Evolutionary conservation across 2,329 filamentous ascomycete species (phyloP).

Genomic region (Alternaria sp.): DNA sequence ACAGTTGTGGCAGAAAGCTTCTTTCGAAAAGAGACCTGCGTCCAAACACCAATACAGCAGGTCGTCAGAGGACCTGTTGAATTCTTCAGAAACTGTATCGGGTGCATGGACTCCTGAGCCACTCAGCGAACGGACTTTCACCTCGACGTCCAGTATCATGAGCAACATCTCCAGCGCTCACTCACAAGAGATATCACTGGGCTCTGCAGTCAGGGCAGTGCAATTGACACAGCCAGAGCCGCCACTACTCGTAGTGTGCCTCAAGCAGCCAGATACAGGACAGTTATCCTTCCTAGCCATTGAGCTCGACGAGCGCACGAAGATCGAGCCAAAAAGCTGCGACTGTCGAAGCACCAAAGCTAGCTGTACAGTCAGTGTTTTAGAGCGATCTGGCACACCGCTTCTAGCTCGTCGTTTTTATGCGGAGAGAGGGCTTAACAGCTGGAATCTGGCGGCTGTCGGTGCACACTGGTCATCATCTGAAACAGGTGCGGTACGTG

Average conservation of each 20-base stretch:
- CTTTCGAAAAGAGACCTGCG: neutral
- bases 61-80: neutral
- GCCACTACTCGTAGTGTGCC: neutral
- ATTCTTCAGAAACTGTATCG: neutral
- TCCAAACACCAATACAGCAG: neutral
- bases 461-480: neutral
- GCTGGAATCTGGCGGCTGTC: neutral
- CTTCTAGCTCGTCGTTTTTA: neutral
- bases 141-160: neutral
- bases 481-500: neutral
- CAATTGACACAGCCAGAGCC: neutral
- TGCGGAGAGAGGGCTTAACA: neutral
- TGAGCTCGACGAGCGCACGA: neutral
- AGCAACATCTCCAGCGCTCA: neutral
- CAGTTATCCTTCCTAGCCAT: neutral
- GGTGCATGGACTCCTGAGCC: neutral
- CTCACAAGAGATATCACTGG: neutral
- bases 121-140: neutral
- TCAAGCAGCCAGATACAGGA: neutral
- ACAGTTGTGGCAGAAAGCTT: neutral
- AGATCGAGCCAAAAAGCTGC: neutral
- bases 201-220: neutral
- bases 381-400: neutral
- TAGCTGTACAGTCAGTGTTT: neutral
- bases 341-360: neutral